Percentiles rank a stretch among this genome's conserved stretches.
Evolutionary conservation across 257 asterid genomes (phyloP).

Genomic region (Prunella vulgaris): DNA sequence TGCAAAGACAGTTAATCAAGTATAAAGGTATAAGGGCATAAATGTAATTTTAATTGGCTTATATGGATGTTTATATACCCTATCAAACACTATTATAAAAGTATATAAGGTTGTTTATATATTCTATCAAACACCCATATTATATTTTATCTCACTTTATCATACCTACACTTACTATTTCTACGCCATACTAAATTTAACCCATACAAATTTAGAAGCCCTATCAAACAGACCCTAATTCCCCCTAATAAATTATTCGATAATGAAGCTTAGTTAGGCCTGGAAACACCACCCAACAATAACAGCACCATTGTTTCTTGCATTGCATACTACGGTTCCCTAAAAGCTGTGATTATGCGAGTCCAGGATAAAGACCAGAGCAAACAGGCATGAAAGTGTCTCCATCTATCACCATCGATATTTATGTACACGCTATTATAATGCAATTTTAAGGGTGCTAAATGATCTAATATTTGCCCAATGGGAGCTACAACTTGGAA

Average conservation of each 20-base stretch:
- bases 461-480: background rate
- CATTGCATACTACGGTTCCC: background rate
- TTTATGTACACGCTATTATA: background rate
- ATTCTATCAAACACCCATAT: too few species aligned
- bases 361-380: background rate
- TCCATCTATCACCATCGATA: conserved; percentile 3
- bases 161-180: too few species aligned
- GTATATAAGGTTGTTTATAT: too few species aligned
- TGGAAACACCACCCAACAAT: background rate
- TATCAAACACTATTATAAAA: too few species aligned
- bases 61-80: too few species aligned
- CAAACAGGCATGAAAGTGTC: background rate
- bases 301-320: background rate
- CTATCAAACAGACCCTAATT: too few species aligned
- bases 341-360: conserved; percentile 5
- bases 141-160: too few species aligned
- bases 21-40: too few species aligned
- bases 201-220: too few species aligned
- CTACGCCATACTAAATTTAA: too few species aligned
- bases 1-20: background rate
- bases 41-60: too few species aligned
- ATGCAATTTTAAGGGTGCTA: background rate
- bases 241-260: background rate
- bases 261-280: background rate
- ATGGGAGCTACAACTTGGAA: conserved; percentile 3